A percentile compares a stretch with the other conserved stretches of the same genome.
These are phyloP conservation scores for Paraphaeosphaeria sporulosa DNA, from an alignment of 2,329 filamentous ascomycete species.

Conservation along the genomic window DNA sequence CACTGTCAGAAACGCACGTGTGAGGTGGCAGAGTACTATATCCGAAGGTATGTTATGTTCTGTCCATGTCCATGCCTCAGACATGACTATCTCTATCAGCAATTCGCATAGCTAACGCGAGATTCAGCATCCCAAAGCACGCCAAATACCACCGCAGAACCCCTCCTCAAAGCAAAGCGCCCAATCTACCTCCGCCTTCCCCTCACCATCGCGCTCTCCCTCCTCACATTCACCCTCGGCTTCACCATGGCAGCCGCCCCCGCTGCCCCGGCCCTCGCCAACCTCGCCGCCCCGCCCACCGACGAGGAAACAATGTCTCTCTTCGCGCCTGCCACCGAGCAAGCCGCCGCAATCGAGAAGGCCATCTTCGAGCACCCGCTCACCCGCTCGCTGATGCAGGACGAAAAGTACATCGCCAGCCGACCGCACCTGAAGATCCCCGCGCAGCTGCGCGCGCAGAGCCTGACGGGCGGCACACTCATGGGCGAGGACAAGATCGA, in stretches of 20 bases:
- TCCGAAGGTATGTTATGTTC: constrained; percentile 14
- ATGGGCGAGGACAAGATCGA: constrained; percentile 77
- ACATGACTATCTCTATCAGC: background rate
- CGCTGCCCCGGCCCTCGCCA: constrained; percentile 58
- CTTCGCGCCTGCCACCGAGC: constrained; percentile 65
- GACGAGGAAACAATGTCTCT: constrained; percentile 77
- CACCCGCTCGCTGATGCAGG: constrained; percentile 70
- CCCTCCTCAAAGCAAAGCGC: constrained; percentile 18
- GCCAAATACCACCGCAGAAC: constrained; percentile 16
- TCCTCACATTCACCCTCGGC: constrained; percentile 61
- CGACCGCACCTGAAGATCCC: constrained; percentile 91
- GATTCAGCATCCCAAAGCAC: constrained; percentile 21
- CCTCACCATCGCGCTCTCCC: constrained; percentile 55
- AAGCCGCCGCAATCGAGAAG: constrained; percentile 68
- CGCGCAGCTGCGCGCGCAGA: constrained; percentile 70
- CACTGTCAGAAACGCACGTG: background rate
- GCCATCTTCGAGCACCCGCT: constrained; percentile 79
- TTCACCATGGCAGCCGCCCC: constrained; percentile 66
- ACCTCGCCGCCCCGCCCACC: constrained; percentile 63
- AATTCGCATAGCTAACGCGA: constrained; percentile 10
- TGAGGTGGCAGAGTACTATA: constrained; percentile 19
- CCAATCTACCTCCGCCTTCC: constrained; percentile 49
- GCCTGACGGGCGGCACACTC: constrained; percentile 82
- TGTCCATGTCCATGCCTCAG: no score
- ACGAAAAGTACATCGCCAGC: constrained; percentile 74